phyloP scores from a whole-genome alignment of 805 yeast genomes.

The Saturnispora halmiae region DNA sequence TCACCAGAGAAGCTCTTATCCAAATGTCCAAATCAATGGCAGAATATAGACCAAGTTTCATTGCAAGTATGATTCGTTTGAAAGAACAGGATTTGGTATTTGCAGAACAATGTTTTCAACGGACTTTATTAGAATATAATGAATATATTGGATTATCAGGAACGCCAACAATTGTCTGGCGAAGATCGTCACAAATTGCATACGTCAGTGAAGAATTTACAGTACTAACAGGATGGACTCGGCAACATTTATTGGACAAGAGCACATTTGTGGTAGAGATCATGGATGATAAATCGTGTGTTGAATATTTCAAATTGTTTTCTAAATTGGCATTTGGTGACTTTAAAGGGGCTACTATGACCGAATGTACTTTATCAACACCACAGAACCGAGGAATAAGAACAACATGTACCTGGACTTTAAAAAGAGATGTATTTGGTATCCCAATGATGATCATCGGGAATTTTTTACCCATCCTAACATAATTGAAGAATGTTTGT shows the following conservation, averaged over 20 bases:
- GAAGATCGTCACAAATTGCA: slow-evolving; percentile 91
- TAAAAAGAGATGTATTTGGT: slow-evolving; percentile 91
- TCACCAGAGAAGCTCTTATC: slow-evolving; percentile 53
- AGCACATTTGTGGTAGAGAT: slow-evolving; percentile 71
- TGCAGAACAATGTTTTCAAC: slow-evolving; percentile 93
- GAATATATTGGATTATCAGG: slow-evolving; percentile 77
- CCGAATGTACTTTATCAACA: slow-evolving; percentile 71
- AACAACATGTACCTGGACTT: slow-evolving; percentile 85
- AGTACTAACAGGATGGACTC: slow-evolving; percentile 82
- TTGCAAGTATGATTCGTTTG: slow-evolving; percentile 81
- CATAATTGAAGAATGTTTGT: slow-evolving; percentile 15
- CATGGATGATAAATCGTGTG: slow-evolving; percentile 78
- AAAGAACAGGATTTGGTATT: slow-evolving; percentile 88
- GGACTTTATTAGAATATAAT: slow-evolving; percentile 83
- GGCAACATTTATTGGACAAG: slow-evolving; percentile 55
- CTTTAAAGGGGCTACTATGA: slow-evolving; percentile 80
- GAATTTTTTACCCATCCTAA: slow-evolving; percentile 73
- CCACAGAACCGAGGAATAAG: slow-evolving; percentile 45
- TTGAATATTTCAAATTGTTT: slow-evolving; percentile 81
- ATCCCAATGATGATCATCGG: slow-evolving; percentile 96
- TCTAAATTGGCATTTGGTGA: slow-evolving; percentile 85
- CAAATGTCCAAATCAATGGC: slow-evolving; percentile 85
- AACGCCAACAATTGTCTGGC: slow-evolving; percentile 92
- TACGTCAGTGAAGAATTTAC: slow-evolving; percentile 94
- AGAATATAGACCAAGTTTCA: slow-evolving; percentile 82